Evolutionary conservation across 192 early-diverging fungal species (phyloP), one percentile per base, ranked within the genome.

Genomic region (Podila epicladia): DNA sequence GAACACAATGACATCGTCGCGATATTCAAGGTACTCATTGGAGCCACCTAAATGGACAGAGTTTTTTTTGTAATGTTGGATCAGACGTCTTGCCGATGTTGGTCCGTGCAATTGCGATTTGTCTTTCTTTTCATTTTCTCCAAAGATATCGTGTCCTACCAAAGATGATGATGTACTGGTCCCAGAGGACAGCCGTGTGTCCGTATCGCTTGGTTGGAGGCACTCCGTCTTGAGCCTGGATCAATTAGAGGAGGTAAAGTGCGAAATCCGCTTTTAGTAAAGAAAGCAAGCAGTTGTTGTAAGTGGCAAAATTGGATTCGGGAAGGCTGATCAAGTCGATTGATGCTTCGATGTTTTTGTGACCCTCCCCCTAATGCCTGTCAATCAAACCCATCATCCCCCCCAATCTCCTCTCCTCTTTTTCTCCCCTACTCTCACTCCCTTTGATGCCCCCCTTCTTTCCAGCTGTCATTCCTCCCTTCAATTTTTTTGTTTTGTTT

Each of bases 1-100:
- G 51, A 91, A 87, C 4, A 91, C 73, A 67, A 89, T 78, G 12
- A 92, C 72, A 72, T 91, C 90, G 74, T 87, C 88, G 58, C 89
- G 86, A 48, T 88, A 88, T 28, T 83, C 79, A 45, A 75, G 69
- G 9, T 63, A 84, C 57, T 88, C 87, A 50, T 88, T 88, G 49
- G 85, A 82, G 24, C 87, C 87, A 57, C 87, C 87, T 88, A 57
- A 33, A 15, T 45, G 70, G 58, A 70, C 38, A 58, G 22, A 70
- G 62, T 41, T 67, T 66, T n/a, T 20, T 26, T 57, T 85, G 6
- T 61, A 17, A n/a, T 48, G 73, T 78, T 9, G 38, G n/a, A 33
- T 49, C 58, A 62, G 58, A 69, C n/a, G 57, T 65, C 35, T 62
- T 28, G 17, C 71, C n/a, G 32, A 59, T 72, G 62, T 53, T 24